A percentile compares a stretch with the other conserved stretches of the same genome.
Evolutionary conservation across 148 eudicot genomes (phyloP).

Genomic region (Rhododendron ferrugineum): DNA sequence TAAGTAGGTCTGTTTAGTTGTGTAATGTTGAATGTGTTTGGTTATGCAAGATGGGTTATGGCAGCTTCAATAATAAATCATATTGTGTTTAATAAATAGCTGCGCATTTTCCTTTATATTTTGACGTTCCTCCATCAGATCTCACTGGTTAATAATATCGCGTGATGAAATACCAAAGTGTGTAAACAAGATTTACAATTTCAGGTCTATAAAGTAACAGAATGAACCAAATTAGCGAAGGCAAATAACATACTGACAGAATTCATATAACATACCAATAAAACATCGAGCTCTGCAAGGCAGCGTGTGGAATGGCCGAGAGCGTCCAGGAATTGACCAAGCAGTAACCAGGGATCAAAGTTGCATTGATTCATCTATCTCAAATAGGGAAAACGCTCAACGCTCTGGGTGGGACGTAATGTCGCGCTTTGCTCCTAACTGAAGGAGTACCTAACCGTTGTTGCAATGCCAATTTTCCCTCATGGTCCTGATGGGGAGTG

Average conservation of each 20-base stretch:
- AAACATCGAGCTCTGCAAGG: neutral
- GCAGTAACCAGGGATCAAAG: neutral
- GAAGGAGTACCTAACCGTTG: neutral
- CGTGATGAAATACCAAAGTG: neutral
- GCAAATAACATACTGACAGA: neutral
- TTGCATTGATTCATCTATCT: neutral
- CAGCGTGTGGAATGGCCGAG: neutral
- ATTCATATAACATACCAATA: neutral
- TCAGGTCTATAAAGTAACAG: neutral
- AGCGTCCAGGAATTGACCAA: neutral
- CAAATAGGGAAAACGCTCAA: neutral
- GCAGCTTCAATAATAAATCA: slow-evolving; percentile 7
- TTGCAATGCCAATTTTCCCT: neutral
- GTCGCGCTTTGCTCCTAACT: neutral
- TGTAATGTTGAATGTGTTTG: neutral
- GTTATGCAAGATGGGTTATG: neutral
- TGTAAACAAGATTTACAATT: neutral
- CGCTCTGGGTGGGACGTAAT: neutral
- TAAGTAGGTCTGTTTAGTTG: neutral
- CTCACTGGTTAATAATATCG: neutral
- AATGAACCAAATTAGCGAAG: neutral
- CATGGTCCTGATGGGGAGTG: neutral
- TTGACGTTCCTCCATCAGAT: neutral
- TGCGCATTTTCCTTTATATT: neutral
- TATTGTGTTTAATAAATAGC: neutral